phyloP scores from a whole-genome alignment of 1,284 basidiomycete species.

The Trametes hirsuta region DNA sequence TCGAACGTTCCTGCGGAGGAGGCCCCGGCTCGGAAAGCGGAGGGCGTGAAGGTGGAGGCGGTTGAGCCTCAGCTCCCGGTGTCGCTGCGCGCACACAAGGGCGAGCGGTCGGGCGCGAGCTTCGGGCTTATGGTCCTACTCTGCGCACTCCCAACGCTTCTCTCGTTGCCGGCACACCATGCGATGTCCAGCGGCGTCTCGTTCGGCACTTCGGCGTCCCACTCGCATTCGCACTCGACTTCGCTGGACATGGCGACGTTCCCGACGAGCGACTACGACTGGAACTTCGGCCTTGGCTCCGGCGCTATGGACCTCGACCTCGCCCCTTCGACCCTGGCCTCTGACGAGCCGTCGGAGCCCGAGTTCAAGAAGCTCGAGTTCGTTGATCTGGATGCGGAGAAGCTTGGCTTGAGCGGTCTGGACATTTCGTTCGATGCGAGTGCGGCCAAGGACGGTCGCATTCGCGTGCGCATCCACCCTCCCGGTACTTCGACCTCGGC shows the following conservation, averaged over 20 bases:
- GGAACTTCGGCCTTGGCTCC: constrained; percentile 46
- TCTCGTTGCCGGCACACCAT: constrained; percentile 62
- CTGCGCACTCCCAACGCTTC: constrained; percentile 67
- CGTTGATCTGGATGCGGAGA: constrained; percentile 50
- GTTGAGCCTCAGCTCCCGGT: constrained; percentile 47
- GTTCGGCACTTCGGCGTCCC: constrained; percentile 45
- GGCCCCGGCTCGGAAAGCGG: constrained; percentile 37
- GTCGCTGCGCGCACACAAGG: constrained; percentile 46
- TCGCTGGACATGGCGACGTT: constrained; percentile 51
- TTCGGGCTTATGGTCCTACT: constrained; percentile 63
- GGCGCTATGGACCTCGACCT: constrained; percentile 57
- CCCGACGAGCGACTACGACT: constrained; percentile 53
- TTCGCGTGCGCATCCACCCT: constrained; percentile 71
- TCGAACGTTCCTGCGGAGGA: constrained; percentile 39
- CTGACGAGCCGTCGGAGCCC: constrained; percentile 30
- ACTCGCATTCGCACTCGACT: constrained; percentile 43
- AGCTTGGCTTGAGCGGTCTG: constrained; percentile 57
- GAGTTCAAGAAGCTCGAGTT: constrained; percentile 55
- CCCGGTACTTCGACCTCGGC: constrained; percentile 44
- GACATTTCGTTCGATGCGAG: constrained; percentile 74
- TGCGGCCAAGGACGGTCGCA: constrained; percentile 66
- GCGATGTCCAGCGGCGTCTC: constrained; percentile 57
- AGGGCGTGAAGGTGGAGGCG: constrained; percentile 57
- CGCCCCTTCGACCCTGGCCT: constrained; percentile 27
- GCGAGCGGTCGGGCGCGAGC: constrained; percentile 57